Evolutionary conservation across 108 stramenopile genomes (phyloP), one percentile per base, ranked within the genome.

Genomic region (Cyclostephanos invisitatus): DNA sequence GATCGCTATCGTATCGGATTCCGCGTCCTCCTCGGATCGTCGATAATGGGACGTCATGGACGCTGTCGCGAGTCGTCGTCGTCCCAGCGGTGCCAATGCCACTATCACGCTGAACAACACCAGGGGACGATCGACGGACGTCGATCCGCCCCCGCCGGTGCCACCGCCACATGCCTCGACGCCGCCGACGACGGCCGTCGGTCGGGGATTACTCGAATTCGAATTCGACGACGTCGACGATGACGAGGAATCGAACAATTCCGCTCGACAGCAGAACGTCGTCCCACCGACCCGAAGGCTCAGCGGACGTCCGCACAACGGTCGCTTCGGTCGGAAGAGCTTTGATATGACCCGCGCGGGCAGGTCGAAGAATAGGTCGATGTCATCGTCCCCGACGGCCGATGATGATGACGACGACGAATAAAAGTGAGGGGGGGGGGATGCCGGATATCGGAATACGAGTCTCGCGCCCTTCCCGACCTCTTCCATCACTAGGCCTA

Each of bases 201-300:
- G 44, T 55, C 38, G n/a, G 76, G 66, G 48, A 73, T 75, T n/a
- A 50, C 58, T 51, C 73, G 63, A 29, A n/a, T n/a, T n/a, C n/a
- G n/a, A n/a, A n/a, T n/a, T n/a, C 32, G 32, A 32, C 32, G 32
- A 32, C 32, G 32, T 3, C 32, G 32, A 32, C 32, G 32, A 32
- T 4, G 32, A 32, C 32, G 32, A 3, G 32, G 73, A 57, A 47
- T 89, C 78, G 74, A 94, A 71, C 32, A 89, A 49, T 9, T 89
- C 89, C 10, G 93, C 91, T 25, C 87, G 71, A 44, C 91, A 94
- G 67, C 91, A 92, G 82, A 94, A 94, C 1, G 91, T 80, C 6
- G 93, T 94, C 0, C 84, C 88, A 55, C 87, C 87, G 2, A 94
- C 81, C 27, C 81, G 80, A 10, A 94, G 70, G 20, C 89, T 94